Base-by-base conservation (phyloP, 106 monocot species). In the Alisma plantagoaquatica region DNA sequence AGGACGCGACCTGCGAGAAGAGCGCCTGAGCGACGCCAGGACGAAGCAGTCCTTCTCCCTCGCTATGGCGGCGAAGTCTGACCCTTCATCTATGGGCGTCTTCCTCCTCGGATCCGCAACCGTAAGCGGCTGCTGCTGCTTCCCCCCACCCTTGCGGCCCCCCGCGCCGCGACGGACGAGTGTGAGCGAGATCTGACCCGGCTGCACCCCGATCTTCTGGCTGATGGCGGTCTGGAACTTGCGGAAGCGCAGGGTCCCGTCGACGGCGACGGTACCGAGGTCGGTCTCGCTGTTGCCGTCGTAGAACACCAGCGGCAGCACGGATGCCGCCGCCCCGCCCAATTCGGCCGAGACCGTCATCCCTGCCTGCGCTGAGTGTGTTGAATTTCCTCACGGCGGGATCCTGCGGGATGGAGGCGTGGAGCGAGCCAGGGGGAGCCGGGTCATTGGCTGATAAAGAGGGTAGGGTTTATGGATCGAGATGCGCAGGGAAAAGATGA, bases 161-260 rank as follows among this genome's bases (percentile, higher is more conserved):
- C 17, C 46, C 64, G 42, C 53, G 43, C 15, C 14, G 2, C 10
- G 27, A 1, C 35, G 64, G 17, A 53, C 38, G 41, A 64, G 64
- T 19, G 27, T 53, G 38, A 64, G 41, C 5, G 53, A 35, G 53
- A 64, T 64, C 64, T 64, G 64, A 29, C 53, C 16, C 23, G 51
- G 52, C 11, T 27, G 12, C 7, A 43, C 29, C 33, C 64, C 64
- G 43, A 64, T 50, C 51, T 7, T 38, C 10, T 43, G 32, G 41
- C 42, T 2, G 4, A 53, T 41, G 1, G 18, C 15, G 19, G 50
- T 25, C 15, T 28, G 27, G 18, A 64, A 41, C 53, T 16, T 41
- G 10, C 28, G 25, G 64, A 64, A 64, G 20, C 4, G 33, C 31
- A 29, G 8, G 3, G 38, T 20, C 23, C 30, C 33, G 48, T 51